Base-by-base conservation (phyloP, 1,284 basidiomycete species). In the Leccinum ponderosum region DNA sequence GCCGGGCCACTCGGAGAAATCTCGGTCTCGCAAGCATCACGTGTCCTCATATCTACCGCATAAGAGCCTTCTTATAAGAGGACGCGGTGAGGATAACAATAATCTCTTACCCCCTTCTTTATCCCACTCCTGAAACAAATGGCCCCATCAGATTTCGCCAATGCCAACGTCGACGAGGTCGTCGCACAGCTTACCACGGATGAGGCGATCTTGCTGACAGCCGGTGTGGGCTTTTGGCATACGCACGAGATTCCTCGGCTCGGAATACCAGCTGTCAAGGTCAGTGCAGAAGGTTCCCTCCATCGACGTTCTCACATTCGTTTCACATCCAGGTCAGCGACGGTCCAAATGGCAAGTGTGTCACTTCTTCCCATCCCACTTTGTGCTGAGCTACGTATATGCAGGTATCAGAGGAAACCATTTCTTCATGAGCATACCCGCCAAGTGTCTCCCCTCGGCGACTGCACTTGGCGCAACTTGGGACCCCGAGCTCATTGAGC, bases 151-250 rank as follows among this genome's bases (percentile, higher is more conserved):
- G 85, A 88, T 69, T 89, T 91, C 68, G 83, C 84, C 14, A 83
- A 83, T 0, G 87, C 83, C 4, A 74, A 86, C 68, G 77, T 91
- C 57, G 77, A 83, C 62, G 79, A 84, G 54, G 75, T 90, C 57
- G 78, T 91, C 56, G 82, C 85, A n/a, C 77, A 84, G 61, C 76
- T 91, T 62, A 89, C 87, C 1, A 86, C 82, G 0, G 87, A 90
- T 47, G 89, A 91, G 68, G 84, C 89, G 3, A 90, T 91, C 65
- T 75, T 79, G 20, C 78, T 93, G 27, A 87, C 84, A 12, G 86
- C 87, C 4, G 90, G 90, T 37, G 87, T 87, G 29, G 89, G 89
- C 22, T 87, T 88, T 69, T 92, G 90, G 91, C 85, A 90, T 69
- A 92, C 90, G 0, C 83, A 86, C 59, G 79, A 78, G 7, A 75